These are phyloP conservation scores for Penicillium pancosmium DNA, from an alignment of 495 filamentous ascomycete species.

Conservation along the genomic window DNA sequence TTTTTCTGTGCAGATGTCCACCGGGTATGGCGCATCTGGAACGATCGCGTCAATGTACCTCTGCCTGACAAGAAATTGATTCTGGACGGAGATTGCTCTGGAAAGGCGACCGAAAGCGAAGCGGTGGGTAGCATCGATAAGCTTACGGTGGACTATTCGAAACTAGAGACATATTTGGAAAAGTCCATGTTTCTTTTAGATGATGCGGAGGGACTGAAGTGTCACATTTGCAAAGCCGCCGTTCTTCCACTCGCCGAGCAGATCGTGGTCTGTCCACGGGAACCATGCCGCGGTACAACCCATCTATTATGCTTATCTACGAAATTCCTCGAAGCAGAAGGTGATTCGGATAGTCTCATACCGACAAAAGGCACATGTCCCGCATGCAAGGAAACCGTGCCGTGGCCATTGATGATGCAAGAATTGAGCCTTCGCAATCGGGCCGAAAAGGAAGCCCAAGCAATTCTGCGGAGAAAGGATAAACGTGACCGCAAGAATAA, in stretches of 20 bases:
- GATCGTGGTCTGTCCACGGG: slow-evolving; percentile 70
- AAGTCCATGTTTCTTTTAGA: slow-evolving; percentile 70
- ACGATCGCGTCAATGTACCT: slow-evolving; percentile 46
- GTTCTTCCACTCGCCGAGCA: slow-evolving; percentile 52
- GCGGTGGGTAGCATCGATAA: slow-evolving; percentile 46
- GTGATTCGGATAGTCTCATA: slow-evolving; percentile 53
- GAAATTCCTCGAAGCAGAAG: slow-evolving; percentile 56
- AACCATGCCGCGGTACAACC: slow-evolving; percentile 63
- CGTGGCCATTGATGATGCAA: slow-evolving; percentile 80
- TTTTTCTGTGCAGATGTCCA: slow-evolving; percentile 78
- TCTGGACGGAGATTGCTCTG: slow-evolving; percentile 51
- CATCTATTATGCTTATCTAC: slow-evolving; percentile 80
- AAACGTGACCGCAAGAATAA: slow-evolving; percentile 21
- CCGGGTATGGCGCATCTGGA: slow-evolving; percentile 66
- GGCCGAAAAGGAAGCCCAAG: slow-evolving; percentile 65
- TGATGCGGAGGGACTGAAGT: slow-evolving; percentile 57
- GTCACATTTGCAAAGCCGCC: slow-evolving; percentile 62
- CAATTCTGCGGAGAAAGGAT: slow-evolving; percentile 60
- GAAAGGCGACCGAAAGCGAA: slow-evolving; percentile 5
- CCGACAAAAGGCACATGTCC: slow-evolving; percentile 76
- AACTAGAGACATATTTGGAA: slow-evolving; percentile 67
- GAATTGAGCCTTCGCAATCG: slow-evolving; percentile 74
- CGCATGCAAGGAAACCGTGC: slow-evolving; percentile 59
- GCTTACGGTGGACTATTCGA: slow-evolving; percentile 67
- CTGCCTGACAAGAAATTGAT: slow-evolving; percentile 57